These are phyloP conservation scores for Dianthus caryophyllus DNA, from an alignment of 148 eudicot genomes.

Conservation along the genomic window DNA sequence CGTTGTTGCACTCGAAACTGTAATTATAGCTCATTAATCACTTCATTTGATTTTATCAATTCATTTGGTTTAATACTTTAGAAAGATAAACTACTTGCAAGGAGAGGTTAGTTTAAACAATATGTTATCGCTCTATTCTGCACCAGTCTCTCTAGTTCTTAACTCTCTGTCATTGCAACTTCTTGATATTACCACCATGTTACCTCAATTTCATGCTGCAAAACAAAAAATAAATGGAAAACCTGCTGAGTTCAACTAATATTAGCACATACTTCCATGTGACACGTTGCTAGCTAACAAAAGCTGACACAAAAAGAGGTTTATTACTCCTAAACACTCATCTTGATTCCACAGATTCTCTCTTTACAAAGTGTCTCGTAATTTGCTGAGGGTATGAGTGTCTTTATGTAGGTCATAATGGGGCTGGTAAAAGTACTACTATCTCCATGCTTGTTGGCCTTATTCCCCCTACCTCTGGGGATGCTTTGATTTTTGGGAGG, in stretches of 20 bases:
- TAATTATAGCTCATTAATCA: neutral
- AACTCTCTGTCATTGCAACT: neutral
- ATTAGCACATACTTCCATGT: neutral
- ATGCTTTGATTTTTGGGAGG: constrained; percentile 86
- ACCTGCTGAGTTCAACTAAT: neutral
- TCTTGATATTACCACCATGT: neutral
- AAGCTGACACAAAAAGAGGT: constrained; percentile 1
- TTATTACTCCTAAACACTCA: constrained; percentile 3
- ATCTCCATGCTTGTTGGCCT: constrained; percentile 99
- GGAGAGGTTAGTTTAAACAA: constrained; percentile 6
- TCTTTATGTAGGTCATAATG: constrained; percentile 73
- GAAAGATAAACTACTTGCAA: neutral
- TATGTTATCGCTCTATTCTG: neutral
- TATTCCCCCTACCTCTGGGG: constrained; percentile 82
- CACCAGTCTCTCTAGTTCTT: too few species aligned
- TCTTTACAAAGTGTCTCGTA: neutral
- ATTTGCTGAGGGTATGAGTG: neutral
- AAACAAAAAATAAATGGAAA: neutral
- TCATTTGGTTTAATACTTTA: neutral
- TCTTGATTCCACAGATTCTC: neutral
- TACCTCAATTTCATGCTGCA: neutral
- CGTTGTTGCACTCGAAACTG: neutral
- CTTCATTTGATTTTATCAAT: neutral
- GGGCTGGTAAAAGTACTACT: constrained; percentile 99
- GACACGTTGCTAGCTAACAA: neutral